Evolutionary conservation across 495 filamentous ascomycete genomes (phyloP), one percentile per base, ranked within the genome.

Genomic region (Pseudotulostoma volvatum): DNA sequence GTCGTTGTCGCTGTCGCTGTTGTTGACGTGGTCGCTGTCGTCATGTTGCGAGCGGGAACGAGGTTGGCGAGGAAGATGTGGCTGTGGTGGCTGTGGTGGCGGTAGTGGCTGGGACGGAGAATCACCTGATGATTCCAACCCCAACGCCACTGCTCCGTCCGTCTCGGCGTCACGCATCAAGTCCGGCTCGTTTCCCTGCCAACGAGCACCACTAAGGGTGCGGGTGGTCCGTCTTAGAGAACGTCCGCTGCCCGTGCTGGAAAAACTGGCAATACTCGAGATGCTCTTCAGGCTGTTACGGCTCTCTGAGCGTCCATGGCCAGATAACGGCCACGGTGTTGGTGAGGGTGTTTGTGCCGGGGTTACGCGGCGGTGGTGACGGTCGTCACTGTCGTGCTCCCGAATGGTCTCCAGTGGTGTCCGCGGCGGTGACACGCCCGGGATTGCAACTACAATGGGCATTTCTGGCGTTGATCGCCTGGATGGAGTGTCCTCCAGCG

Each of bases 201-300:
- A 67, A 52, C 90, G 63, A 69, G 92, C 79, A 51, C 82, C 79
- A 60, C 82, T 85, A 43, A 73, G 60, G 55, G 76, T 82, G 47
- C 77, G 77, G 53, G 76, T 77, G 41, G 71, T 69, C 40, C 81
- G 71, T 44, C 85, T 71, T 31, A 92, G 70, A 9, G 79, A 72
- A 35, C 77, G 79, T 15, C 75, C 76, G 35, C 57, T 48, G 33
- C 33, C 39, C 36, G 38, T 38, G 37, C 31, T 37, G 19, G 34
- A 34, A 9, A 20, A 11, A 33, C 40, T 47, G 17, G 31, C 34
- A 5, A 40, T 39, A 9, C 45, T 44, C 11, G 34, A 20, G 2
- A 48, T 50, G 32, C 55, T 55, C 20, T 48, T 47, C 34, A 52
- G 52, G 34, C 51, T 47, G 43, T 45, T 56, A 18, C 59, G 59